These are phyloP conservation scores for Pleurotus djamor DNA, from an alignment of 768 basidiomycete genomes.

Conservation along the genomic window DNA sequence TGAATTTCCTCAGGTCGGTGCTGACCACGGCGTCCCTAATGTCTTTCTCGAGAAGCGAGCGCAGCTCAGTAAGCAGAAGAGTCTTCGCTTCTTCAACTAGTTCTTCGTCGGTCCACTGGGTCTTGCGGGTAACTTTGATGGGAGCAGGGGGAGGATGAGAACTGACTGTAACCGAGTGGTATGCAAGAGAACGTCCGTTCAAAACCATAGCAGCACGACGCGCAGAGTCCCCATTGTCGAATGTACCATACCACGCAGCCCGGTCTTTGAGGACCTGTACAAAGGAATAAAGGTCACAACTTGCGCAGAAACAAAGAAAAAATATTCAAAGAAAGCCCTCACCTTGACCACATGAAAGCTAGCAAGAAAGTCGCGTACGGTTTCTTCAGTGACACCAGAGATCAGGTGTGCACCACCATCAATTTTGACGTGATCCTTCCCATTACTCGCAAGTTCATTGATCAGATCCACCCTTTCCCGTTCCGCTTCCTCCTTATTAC, in stretches of 20 bases:
- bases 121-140: constrained; percentile 33
- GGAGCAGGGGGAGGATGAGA: constrained; percentile 40
- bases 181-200: constrained; percentile 50
- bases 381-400: constrained; percentile 58
- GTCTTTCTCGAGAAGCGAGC: constrained; percentile 57
- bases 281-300: constrained; percentile 3
- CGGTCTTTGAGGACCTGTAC: constrained; percentile 68
- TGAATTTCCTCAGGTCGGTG: constrained; percentile 47
- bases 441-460: constrained; percentile 57
- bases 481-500: constrained; percentile 25
- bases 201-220: constrained; percentile 69
- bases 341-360: constrained; percentile 75
- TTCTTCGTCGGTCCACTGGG: constrained; percentile 50
- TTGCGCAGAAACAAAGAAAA: background rate
- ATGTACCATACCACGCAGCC: constrained; percentile 80
- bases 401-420: constrained; percentile 45
- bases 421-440: constrained; percentile 64
- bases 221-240: constrained; percentile 59
- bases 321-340: constrained; percentile 23
- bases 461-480: constrained; percentile 39
- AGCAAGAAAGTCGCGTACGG: constrained; percentile 66
- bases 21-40: constrained; percentile 60
- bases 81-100: constrained; percentile 54
- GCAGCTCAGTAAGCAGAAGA: constrained; percentile 57
- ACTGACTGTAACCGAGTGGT: constrained; percentile 57